Conservation (phyloP, 306 rosid genomes). For the Acmispon strigosus region DNA sequence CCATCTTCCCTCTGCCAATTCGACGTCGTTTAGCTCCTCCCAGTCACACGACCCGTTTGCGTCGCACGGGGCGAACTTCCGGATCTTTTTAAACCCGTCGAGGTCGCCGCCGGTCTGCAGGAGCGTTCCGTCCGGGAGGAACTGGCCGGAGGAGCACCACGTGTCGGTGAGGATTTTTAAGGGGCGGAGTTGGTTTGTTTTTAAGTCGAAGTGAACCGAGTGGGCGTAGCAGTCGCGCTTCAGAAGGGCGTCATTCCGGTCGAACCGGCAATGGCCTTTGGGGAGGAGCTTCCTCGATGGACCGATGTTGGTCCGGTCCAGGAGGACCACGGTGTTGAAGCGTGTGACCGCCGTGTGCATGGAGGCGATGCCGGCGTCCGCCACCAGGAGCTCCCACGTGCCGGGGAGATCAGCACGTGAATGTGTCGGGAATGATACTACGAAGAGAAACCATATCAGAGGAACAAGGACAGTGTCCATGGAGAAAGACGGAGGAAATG, state of each 20-base stretch:
- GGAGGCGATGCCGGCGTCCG: slow-evolving; percentile 78
- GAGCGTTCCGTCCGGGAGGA: slow-evolving; percentile 72
- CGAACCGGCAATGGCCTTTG: slow-evolving; percentile 49
- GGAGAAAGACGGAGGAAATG: neutral
- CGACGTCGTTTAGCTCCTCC: slow-evolving; percentile 59
- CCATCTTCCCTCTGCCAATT: slow-evolving; percentile 57
- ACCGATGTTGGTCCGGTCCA: slow-evolving; percentile 82
- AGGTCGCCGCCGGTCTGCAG: slow-evolving; percentile 77
- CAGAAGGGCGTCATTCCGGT: slow-evolving; percentile 35
- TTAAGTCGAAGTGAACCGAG: slow-evolving; percentile 53
- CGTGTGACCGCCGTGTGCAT: slow-evolving; percentile 95
- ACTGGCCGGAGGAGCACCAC: slow-evolving; percentile 94
- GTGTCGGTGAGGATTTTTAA: slow-evolving; percentile 76
- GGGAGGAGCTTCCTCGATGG: slow-evolving; percentile 59
- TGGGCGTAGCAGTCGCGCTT: slow-evolving; percentile 85
- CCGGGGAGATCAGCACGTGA: slow-evolving; percentile 73
- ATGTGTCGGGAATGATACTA: neutral
- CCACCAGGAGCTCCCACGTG: slow-evolving; percentile 64
- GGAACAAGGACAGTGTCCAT: slow-evolving; percentile 15
- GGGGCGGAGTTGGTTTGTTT: slow-evolving; percentile 56
- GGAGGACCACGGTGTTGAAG: slow-evolving; percentile 74
- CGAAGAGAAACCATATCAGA: neutral
- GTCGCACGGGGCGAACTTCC: slow-evolving; percentile 62
- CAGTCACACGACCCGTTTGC: slow-evolving; percentile 46
- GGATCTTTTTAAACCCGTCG: slow-evolving; percentile 64